phyloP scores from a whole-genome alignment of 768 basidiomycete genomes.

The Suillus lakei region DNA sequence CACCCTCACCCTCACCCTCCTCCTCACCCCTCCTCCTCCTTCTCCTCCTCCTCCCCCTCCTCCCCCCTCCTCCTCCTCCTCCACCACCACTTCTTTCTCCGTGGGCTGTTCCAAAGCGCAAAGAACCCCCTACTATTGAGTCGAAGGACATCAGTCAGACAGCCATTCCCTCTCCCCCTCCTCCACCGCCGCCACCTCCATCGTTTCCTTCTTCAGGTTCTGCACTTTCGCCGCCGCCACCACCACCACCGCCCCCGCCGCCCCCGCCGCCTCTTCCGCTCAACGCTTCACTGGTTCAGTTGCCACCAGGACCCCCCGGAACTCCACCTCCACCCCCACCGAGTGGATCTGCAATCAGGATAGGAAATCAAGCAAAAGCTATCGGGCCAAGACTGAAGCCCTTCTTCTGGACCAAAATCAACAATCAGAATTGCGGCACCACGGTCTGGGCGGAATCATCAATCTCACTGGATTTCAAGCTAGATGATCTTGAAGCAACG shows the following conservation, averaged over 20 bases:
- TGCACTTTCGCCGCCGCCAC: slow-evolving; percentile 27
- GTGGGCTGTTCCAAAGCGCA: neutral
- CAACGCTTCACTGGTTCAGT: slow-evolving; percentile 16
- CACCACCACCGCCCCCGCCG: slow-evolving; percentile 38
- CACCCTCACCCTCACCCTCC: slow-evolving; percentile 23
- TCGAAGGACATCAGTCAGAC: slow-evolving; percentile 7
- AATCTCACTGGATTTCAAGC: slow-evolving; percentile 48
- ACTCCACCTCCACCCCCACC: slow-evolving; percentile 34
- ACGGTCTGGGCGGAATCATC: slow-evolving; percentile 76
- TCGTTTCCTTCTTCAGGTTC: slow-evolving; percentile 8
- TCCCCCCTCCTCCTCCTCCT: slow-evolving; percentile 33
- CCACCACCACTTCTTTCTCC: slow-evolving; percentile 29
- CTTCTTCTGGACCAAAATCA: slow-evolving; percentile 90
- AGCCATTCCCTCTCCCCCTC: slow-evolving; percentile 20
- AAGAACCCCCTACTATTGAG: slow-evolving; percentile 20
- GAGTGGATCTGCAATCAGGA: slow-evolving; percentile 33
- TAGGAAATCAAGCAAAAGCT: slow-evolving; percentile 36
- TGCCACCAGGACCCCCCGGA: slow-evolving; percentile 46
- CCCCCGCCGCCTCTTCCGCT: slow-evolving; percentile 32
- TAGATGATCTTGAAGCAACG: slow-evolving; percentile 75
- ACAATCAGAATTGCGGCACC: slow-evolving; percentile 40
- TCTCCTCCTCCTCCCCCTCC: slow-evolving; percentile 27
- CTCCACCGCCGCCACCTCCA: slow-evolving; percentile 22
- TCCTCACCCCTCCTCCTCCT: slow-evolving; percentile 34
- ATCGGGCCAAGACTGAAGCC: slow-evolving; percentile 70